These are phyloP conservation scores for Ustulina deusta DNA, from an alignment of 2,329 filamentous ascomycete species.

Conservation along the genomic window DNA sequence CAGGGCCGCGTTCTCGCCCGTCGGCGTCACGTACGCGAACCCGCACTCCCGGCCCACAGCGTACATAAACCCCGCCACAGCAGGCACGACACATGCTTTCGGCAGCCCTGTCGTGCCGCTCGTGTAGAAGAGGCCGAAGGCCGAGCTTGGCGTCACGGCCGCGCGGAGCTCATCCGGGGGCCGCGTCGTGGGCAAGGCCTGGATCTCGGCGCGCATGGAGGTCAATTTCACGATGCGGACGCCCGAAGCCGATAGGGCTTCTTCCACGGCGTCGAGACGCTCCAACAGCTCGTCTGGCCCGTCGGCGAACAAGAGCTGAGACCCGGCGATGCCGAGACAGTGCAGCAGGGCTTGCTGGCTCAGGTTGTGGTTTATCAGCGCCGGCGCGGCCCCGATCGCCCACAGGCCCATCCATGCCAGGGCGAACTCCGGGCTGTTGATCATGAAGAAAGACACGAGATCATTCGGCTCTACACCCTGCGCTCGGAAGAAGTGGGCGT, in stretches of 20 bases:
- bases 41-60: slow-evolving; percentile 50
- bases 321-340: slow-evolving; percentile 69
- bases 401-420: slow-evolving; percentile 74
- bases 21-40: slow-evolving; percentile 47
- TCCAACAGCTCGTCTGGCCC: slow-evolving; percentile 64
- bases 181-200: slow-evolving; percentile 60
- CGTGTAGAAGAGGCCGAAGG: slow-evolving; percentile 77
- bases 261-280: slow-evolving; percentile 69
- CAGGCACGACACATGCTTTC: slow-evolving; percentile 75
- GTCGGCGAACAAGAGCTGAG: slow-evolving; percentile 70
- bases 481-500: slow-evolving; percentile 70
- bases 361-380: slow-evolving; percentile 78
- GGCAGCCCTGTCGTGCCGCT: slow-evolving; percentile 81
- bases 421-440: slow-evolving; percentile 75
- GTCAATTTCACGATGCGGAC: slow-evolving; percentile 70
- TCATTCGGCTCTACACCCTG: slow-evolving; percentile 70
- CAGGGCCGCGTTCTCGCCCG: slow-evolving; percentile 43
- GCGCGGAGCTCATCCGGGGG: slow-evolving; percentile 68
- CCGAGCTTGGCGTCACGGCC: slow-evolving; percentile 63
- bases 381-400: slow-evolving; percentile 75
- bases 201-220: slow-evolving; percentile 57
- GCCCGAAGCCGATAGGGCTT: slow-evolving; percentile 59
- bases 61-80: slow-evolving; percentile 54
- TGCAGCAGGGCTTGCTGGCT: slow-evolving; percentile 73
- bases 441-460: slow-evolving; percentile 74